phyloP scores from a whole-genome alignment of 441 rosid species.

The Gossypium gossypioides region DNA sequence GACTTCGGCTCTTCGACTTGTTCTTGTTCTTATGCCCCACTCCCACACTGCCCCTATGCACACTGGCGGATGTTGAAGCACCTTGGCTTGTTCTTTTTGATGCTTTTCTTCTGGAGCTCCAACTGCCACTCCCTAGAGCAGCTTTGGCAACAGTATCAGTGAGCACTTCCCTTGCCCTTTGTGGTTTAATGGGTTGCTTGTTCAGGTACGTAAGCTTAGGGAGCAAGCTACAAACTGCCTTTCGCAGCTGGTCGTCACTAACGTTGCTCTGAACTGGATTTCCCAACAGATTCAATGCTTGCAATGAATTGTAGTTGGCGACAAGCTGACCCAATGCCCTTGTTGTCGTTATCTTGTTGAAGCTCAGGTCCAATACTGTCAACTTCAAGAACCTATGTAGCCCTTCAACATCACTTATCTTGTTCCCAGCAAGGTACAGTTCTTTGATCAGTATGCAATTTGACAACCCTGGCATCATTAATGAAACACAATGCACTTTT shows the following conservation, averaged over 20 bases:
- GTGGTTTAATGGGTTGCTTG: slow-evolving; percentile 73
- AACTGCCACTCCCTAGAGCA: slow-evolving; percentile 41
- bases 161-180: slow-evolving; percentile 58
- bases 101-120: slow-evolving; percentile 33
- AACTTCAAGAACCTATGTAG: slow-evolving; percentile 81
- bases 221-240: slow-evolving; percentile 61
- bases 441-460: slow-evolving; percentile 79
- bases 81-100: slow-evolving; percentile 25
- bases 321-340: slow-evolving; percentile 85
- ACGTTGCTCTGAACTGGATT: slow-evolving; percentile 75
- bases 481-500: slow-evolving; percentile 7
- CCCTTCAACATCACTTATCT: slow-evolving; percentile 78
- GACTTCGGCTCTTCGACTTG: slow-evolving; percentile 34
- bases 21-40: slow-evolving; percentile 26
- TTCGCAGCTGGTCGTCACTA: slow-evolving; percentile 72
- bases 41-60: slow-evolving; percentile 25
- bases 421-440: slow-evolving; percentile 82
- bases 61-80: slow-evolving; percentile 22
- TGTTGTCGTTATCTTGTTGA: slow-evolving; percentile 81
- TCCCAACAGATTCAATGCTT: slow-evolving; percentile 72
- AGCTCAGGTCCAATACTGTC: slow-evolving; percentile 74
- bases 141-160: slow-evolving; percentile 73
- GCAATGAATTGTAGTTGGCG: slow-evolving; percentile 75
- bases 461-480: slow-evolving; percentile 51
- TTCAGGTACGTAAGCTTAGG: slow-evolving; percentile 71